Percentiles rank a stretch among this genome's conserved stretches.
Conservation (phyloP, 768 basidiomycete genomes). For the Tulasnella sp. region DNA sequence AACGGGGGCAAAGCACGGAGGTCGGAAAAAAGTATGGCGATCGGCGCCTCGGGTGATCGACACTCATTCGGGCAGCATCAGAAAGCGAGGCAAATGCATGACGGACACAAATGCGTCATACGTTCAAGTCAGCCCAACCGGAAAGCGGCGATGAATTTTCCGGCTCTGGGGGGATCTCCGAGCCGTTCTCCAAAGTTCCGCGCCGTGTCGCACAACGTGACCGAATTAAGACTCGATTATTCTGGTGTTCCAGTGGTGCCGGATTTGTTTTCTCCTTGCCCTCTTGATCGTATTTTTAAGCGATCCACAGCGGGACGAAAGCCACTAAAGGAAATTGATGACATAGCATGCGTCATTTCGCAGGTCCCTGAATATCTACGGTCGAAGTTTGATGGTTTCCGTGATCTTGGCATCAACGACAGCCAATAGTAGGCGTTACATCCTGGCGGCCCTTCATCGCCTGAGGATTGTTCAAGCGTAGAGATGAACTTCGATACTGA, state of each 20-base stretch:
- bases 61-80: not conserved
- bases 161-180: not conserved
- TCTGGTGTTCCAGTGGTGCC: not conserved
- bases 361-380: not conserved
- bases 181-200: not conserved
- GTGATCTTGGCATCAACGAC: not conserved
- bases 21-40: not conserved
- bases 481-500: not conserved
- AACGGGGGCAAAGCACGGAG: too few relatives aligned
- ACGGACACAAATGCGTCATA: not conserved
- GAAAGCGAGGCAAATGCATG: not conserved
- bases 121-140: not conserved
- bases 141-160: not conserved
- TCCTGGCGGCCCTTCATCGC: not conserved
- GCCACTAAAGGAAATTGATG: not conserved
- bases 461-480: not conserved
- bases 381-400: not conserved
- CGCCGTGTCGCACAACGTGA: not conserved
- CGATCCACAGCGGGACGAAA: conserved; percentile 2
- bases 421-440: not conserved
- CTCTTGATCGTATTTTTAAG: not conserved
- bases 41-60: not conserved
- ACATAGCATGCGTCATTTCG: not conserved
- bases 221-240: not conserved
- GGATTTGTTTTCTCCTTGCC: not conserved